Conservation (phyloP, 495 filamentous ascomycete species). For the Thermochaetoides thermophila region DNA sequence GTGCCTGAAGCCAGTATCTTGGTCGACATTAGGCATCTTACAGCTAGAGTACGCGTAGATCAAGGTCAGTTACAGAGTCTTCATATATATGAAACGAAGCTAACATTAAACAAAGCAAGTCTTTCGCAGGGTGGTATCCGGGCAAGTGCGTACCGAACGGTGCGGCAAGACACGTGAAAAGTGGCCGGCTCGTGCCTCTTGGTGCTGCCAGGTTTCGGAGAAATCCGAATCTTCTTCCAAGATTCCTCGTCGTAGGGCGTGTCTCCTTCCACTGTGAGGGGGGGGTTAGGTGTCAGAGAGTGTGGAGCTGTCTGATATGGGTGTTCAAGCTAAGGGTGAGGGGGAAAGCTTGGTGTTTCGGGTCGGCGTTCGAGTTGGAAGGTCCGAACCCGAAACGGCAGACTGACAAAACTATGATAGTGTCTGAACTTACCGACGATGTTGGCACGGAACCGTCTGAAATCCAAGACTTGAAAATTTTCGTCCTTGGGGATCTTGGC, state of each 20-base stretch:
- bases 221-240: constrained; percentile 62
- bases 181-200: constrained; percentile 15
- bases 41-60: constrained; percentile 35
- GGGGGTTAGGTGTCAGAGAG: constrained; percentile 7
- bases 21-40: constrained; percentile 73
- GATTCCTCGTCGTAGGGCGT: constrained; percentile 46
- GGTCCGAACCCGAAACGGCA: no score
- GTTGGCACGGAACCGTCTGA: constrained; percentile 68
- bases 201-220: constrained; percentile 20
- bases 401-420: no score
- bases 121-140: no score
- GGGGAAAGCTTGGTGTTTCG: no score
- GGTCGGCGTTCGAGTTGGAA: no score
- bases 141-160: constrained; percentile 35
- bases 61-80: constrained; percentile 5
- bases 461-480: constrained; percentile 35
- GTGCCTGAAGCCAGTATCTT: constrained; percentile 54
- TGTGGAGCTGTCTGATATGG: neutral
- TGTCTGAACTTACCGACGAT: constrained; percentile 48
- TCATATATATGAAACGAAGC: neutral
- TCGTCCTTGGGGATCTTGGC: constrained; percentile 38
- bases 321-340: no score
- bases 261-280: constrained; percentile 21
- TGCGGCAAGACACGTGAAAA: constrained; percentile 53
- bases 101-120: constrained; percentile 1